phyloP scores from a whole-genome alignment of 768 basidiomycete species.

The Galerina sulciceps region DNA sequence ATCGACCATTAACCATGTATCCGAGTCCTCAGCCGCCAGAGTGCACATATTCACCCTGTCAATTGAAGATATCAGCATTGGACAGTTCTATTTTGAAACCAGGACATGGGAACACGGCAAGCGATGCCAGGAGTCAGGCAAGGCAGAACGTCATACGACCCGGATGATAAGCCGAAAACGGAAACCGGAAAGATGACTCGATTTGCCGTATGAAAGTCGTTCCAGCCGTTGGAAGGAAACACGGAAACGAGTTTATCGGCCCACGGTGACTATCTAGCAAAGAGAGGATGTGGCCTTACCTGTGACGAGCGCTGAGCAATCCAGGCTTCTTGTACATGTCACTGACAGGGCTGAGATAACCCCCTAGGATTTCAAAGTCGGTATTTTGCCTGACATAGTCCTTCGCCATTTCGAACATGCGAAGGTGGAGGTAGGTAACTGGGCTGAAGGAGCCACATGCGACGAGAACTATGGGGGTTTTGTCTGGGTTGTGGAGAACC shows the following conservation, averaged over 20 bases:
- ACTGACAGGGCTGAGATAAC: conserved; percentile 95
- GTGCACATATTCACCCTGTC: conserved; percentile 84
- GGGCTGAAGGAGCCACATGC: conserved; percentile 99
- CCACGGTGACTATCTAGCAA: conserved; percentile 2
- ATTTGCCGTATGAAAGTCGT: conserved; percentile 3
- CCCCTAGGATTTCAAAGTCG: conserved; percentile 91
- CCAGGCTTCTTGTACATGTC: conserved; percentile 98
- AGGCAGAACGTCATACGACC: conserved; percentile 18
- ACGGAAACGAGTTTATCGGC: conserved; percentile 3
- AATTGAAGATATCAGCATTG: conserved; percentile 25
- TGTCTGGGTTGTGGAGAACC: conserved; percentile 60
- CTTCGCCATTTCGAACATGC: conserved; percentile 99
- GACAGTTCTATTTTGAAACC: conserved; percentile 14
- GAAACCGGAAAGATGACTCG: conserved; percentile 16
- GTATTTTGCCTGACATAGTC: conserved; percentile 94
- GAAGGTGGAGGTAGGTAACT: conserved; percentile 95
- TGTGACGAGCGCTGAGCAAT: conserved; percentile 82
- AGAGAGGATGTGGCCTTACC: conserved; percentile 57
- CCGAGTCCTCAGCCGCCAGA: conserved; percentile 88
- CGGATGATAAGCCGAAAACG: conserved; percentile 26
- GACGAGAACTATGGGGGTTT: conserved; percentile 91
- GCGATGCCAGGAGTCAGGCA: conserved; percentile 18
- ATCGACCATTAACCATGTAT: conserved; percentile 96
- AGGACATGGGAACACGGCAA: conserved; percentile 16
- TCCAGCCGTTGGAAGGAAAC: conserved; percentile 5